phyloP scores from a whole-genome alignment of 2,329 filamentous ascomycete species.

The Orbilia ellipsospora region DNA sequence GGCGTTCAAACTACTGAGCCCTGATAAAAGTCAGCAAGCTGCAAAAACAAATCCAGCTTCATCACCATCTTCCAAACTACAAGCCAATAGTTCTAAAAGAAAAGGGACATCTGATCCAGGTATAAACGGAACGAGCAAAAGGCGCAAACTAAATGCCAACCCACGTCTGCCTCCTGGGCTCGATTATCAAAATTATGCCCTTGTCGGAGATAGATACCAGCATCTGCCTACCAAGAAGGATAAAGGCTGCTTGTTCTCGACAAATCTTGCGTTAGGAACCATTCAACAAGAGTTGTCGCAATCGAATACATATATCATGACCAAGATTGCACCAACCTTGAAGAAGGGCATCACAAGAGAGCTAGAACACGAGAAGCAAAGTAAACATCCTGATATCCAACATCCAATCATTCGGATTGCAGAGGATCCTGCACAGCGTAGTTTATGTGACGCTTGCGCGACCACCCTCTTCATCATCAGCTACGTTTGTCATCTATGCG shows the following conservation, averaged over 20 bases:
- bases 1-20: constrained; percentile 48
- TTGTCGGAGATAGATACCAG: constrained; percentile 35
- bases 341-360: constrained; percentile 30
- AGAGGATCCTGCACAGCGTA: constrained; percentile 48
- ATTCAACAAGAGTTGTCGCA: background rate
- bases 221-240: constrained; percentile 21
- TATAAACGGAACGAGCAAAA: constrained; percentile 15
- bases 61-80: background rate
- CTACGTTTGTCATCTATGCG: constrained; percentile 59
- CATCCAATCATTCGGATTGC: constrained; percentile 41
- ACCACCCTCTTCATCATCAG: constrained; percentile 58
- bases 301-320: constrained; percentile 40
- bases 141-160: constrained; percentile 23
- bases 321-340: constrained; percentile 28
- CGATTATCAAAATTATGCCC: constrained; percentile 42
- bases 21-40: background rate
- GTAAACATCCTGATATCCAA: constrained; percentile 13
- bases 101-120: background rate
- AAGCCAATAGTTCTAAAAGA: background rate
- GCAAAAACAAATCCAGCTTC: background rate
- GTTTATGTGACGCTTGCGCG: constrained; percentile 58
- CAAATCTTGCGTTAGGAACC: constrained; percentile 5
- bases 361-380: constrained; percentile 33
- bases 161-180: constrained; percentile 27
- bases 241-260: constrained; percentile 27